A percentile compares a stretch with the other conserved stretches of the same genome.
These are phyloP conservation scores for Omphalea diandra DNA, from an alignment of 441 rosid genomes.

Conservation along the genomic window DNA sequence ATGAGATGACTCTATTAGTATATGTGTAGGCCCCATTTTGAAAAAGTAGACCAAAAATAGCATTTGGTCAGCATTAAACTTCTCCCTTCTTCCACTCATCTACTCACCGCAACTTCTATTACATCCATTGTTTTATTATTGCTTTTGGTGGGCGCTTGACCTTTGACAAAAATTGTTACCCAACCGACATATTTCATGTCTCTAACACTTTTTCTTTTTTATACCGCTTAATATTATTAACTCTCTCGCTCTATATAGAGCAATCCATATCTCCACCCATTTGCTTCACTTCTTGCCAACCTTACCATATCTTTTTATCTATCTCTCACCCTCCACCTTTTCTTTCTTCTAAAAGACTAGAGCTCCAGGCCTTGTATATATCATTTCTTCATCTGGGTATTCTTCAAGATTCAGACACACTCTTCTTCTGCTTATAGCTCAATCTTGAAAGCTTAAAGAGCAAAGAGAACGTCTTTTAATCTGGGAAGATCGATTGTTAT, in stretches of 20 bases:
- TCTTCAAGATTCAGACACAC: background rate
- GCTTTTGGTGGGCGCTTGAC: constrained; percentile 42
- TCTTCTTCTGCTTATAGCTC: too few relatives aligned
- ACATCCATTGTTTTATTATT: constrained; percentile 26
- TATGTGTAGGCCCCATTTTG: background rate
- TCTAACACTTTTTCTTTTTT: background rate
- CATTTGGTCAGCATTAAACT: constrained; percentile 38
- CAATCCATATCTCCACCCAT: background rate
- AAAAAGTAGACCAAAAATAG: background rate
- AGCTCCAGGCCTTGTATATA: constrained; percentile 21
- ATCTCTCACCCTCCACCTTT: constrained; percentile 32
- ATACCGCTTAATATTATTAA: background rate
- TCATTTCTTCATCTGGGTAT: background rate
- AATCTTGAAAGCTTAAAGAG: too few relatives aligned
- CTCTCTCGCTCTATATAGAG: background rate
- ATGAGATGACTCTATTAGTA: too few relatives aligned
- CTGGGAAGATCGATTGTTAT: background rate
- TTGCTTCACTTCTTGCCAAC: background rate
- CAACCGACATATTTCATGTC: constrained; percentile 30
- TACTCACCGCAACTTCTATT: too few relatives aligned
- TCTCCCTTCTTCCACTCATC: background rate
- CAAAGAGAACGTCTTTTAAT: too few relatives aligned
- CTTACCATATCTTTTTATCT: background rate
- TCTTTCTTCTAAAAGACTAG: constrained; percentile 31
- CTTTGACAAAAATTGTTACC: constrained; percentile 36